phyloP scores from a whole-genome alignment of 176 grass and related monocot genomes.

The Typha latifolia region DNA sequence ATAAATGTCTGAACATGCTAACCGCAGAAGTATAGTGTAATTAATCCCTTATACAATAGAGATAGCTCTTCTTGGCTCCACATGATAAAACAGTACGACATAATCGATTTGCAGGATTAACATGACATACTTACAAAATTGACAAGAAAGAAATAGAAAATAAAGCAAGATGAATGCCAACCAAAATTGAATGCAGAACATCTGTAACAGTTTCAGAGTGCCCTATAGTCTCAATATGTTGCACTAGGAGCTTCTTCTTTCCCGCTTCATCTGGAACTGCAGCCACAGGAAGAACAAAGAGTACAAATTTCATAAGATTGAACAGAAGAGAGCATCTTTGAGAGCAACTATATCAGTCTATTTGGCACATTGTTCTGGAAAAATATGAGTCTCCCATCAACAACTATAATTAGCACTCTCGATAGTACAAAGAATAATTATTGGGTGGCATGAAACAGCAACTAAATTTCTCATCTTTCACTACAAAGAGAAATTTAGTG shows the following conservation, averaged over 20 bases:
- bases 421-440: too few relatives aligned
- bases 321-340: not conserved
- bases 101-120: not conserved
- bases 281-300: slow-evolving; percentile 1
- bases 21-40: too few relatives aligned
- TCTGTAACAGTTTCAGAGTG: slow-evolving; percentile 43
- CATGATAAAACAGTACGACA: not conserved
- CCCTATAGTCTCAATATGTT: slow-evolving; percentile 61
- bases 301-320: not conserved
- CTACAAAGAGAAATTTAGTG: too few relatives aligned
- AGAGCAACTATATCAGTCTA: too few relatives aligned
- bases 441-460: too few relatives aligned
- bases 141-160: slow-evolving; percentile 2
- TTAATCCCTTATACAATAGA: too few relatives aligned
- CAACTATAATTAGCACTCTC: too few relatives aligned
- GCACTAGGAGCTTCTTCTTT: slow-evolving; percentile 68
- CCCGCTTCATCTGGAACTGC: slow-evolving; percentile 36
- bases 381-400: too few relatives aligned
- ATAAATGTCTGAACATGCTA: too few relatives aligned
- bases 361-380: too few relatives aligned
- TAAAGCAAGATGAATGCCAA: slow-evolving; percentile 4
- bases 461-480: too few relatives aligned
- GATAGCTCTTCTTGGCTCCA: too few relatives aligned
- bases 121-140: not conserved
- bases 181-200: slow-evolving; percentile 71